phyloP scores from a whole-genome alignment of 2,329 filamentous ascomycete species.

The Didymella arachidicola region DNA sequence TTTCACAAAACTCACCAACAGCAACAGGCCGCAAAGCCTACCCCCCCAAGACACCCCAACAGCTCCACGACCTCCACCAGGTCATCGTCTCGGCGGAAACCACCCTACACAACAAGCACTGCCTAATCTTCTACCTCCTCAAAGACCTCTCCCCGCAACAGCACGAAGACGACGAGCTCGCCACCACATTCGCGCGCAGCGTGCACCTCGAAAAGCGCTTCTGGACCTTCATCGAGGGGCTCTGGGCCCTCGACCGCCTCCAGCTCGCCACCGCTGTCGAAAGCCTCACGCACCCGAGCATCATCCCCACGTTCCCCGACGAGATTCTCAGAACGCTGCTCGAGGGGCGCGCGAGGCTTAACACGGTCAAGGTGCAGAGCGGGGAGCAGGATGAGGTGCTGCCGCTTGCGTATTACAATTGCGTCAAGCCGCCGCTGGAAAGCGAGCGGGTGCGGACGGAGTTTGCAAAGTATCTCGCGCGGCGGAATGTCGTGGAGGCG shows the following conservation, averaged over 20 bases:
- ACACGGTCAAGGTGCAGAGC: slow-evolving; percentile 27
- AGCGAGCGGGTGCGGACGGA: slow-evolving; percentile 67
- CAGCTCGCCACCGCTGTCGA: slow-evolving; percentile 73
- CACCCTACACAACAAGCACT: slow-evolving; percentile 79
- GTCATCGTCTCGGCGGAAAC: slow-evolving; percentile 71
- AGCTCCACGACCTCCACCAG: slow-evolving; percentile 73
- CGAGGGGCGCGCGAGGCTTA: slow-evolving; percentile 46
- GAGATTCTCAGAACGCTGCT: slow-evolving; percentile 78
- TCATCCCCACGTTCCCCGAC: slow-evolving; percentile 82
- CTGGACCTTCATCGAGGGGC: slow-evolving; percentile 79
- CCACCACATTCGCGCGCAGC: slow-evolving; percentile 66
- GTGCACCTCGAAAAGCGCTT: slow-evolving; percentile 78
- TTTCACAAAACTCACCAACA: slow-evolving; percentile 17
- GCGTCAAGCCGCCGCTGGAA: slow-evolving; percentile 75
- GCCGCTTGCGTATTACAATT: slow-evolving; percentile 79
- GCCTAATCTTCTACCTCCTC: slow-evolving; percentile 83
- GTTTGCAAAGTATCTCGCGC: slow-evolving; percentile 73
- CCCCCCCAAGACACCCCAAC: slow-evolving; percentile 73
- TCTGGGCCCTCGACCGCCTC: slow-evolving; percentile 80
- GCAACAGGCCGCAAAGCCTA: slow-evolving; percentile 69
- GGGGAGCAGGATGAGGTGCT: slow-evolving; percentile 57
- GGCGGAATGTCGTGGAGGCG: slow-evolving; percentile 73
- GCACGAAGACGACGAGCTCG: slow-evolving; percentile 58
- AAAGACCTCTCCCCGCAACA: slow-evolving; percentile 70
- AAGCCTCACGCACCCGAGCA: slow-evolving; percentile 78